Base-by-base conservation (phyloP, 2,329 filamentous ascomycete genomes). In the Epichloe sylvatica region DNA sequence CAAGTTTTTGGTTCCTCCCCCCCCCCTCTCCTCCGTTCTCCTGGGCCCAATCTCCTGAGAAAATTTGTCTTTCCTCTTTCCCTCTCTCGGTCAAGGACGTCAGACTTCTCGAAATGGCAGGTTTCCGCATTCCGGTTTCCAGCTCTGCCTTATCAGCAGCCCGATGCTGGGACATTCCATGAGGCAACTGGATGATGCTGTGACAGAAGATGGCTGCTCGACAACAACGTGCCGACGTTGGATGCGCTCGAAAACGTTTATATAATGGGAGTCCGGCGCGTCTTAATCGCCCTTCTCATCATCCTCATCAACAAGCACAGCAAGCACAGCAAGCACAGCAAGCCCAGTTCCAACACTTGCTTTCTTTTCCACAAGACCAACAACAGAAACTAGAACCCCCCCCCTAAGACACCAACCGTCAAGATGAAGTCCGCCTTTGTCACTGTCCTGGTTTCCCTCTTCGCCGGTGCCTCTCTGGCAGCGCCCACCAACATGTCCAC, bases 1-100 rank as follows among this genome's bases (percentile, higher is more conserved):
- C 13, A 13, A 12, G 0, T 37, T n/a, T 37, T n/a, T 65, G 47
- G 36, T 68, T 30, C 5, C 1, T 5, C 23, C 23, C 23, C 2
- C 21, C 21, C 23, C 23, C 23, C 23, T 25, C 23, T 25, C 23
- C 23, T 3, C 23, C 23, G 6, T 6, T 25, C 23, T 25, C 23
- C 23, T 3, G 23, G 23, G 1, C 25, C 25, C 25, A 30, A 8
- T 8, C 8, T 8, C 9, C 9, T 30, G 30, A 11, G 30, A 9
- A 30, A 30, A 37, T 13, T 15, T 37, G 36, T 13, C 36, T 37
- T 37, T 37, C 36, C n/a, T n/a, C 23, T 25, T 25, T 25, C 6
- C 23, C 23, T 25, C 13, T 13, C 36, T 8, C n/a, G 36, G 36
- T 37, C 36, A 37, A 37, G 13, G 36, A 37, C 36, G 36, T 37